Conservation (phyloP, 495 filamentous ascomycete species). For the Trichoderma erinaceum region DNA sequence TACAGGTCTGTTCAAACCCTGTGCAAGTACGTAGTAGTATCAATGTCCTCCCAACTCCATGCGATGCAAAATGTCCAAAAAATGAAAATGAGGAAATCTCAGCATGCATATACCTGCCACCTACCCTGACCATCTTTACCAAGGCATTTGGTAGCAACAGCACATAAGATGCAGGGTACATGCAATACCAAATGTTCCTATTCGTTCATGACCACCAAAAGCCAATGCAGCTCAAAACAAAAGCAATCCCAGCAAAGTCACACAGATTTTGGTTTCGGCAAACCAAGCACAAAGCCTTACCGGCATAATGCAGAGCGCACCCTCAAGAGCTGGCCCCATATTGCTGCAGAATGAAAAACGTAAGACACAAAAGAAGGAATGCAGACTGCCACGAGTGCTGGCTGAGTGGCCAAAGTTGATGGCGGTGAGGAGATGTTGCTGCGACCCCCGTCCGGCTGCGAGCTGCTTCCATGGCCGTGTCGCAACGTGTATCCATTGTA, state of each 20-base stretch:
- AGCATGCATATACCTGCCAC: not conserved
- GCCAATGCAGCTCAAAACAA: too few relatives aligned
- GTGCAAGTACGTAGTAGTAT: too few relatives aligned
- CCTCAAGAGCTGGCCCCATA: not conserved
- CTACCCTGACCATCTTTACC: not conserved
- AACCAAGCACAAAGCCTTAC: not conserved
- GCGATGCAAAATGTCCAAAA: not conserved
- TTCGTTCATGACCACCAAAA: too few relatives aligned
- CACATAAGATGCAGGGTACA: not conserved
- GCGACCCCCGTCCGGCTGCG: not conserved
- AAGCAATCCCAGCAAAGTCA: too few relatives aligned
- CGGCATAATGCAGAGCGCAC: not conserved
- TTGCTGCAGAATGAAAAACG: not conserved
- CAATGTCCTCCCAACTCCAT: conserved; percentile 7
- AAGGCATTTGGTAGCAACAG: not conserved
- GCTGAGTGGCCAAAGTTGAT: not conserved
- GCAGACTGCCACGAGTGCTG: not conserved
- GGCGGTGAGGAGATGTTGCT: not conserved
- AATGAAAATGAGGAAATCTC: not conserved
- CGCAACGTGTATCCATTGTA: not conserved
- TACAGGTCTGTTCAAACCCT: too few relatives aligned
- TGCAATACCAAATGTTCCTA: too few relatives aligned
- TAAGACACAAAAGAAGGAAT: not conserved
- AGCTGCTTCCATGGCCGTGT: not conserved
- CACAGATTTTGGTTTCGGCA: too few relatives aligned